Evolutionary conservation across 345 rosid species (phyloP).

Genomic region (Trapa incisa): DNA sequence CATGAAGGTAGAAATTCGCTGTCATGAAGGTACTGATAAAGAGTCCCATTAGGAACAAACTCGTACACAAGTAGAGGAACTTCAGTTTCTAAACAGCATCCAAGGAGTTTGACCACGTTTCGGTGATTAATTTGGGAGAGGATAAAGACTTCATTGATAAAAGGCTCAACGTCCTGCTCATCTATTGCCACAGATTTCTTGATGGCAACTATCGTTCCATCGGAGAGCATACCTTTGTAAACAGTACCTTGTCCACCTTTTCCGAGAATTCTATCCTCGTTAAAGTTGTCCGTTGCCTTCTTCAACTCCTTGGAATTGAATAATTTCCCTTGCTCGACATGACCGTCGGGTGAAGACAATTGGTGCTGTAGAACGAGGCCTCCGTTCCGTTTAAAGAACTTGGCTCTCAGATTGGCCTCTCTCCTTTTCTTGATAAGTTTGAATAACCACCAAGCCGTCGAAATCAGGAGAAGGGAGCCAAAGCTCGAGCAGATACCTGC

Average conservation of each 20-base stretch:
- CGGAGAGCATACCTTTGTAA: conserved; percentile 9
- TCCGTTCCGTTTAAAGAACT: conserved; percentile 5
- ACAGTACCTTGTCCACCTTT: conserved; percentile 6
- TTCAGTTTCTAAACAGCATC: conserved; percentile 11
- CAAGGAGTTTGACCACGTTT: conserved; percentile 11
- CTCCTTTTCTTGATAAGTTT: background rate
- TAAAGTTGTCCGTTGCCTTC: conserved; percentile 3
- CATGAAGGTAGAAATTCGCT: background rate
- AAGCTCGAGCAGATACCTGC: conserved; percentile 3
- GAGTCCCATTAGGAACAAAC: conserved; percentile 13
- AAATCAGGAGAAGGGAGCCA: background rate
- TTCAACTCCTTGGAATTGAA: conserved; percentile 3
- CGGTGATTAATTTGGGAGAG: conserved; percentile 11
- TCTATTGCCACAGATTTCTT: background rate
- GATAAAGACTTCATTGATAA: conserved; percentile 12
- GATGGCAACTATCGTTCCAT: conserved; percentile 8
- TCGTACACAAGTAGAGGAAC: conserved; percentile 6
- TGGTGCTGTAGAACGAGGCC: background rate
- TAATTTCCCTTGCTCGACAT: conserved; percentile 1
- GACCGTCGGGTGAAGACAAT: background rate
- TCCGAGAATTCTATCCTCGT: conserved; percentile 2
- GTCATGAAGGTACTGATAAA: conserved; percentile 4
- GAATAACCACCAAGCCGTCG: background rate
- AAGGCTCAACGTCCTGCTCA: background rate
- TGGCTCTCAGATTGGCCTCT: conserved; percentile 4